phyloP scores from a whole-genome alignment of 2,329 filamentous ascomycete species.

The Phaeosphaeriaceae sp. region DNA sequence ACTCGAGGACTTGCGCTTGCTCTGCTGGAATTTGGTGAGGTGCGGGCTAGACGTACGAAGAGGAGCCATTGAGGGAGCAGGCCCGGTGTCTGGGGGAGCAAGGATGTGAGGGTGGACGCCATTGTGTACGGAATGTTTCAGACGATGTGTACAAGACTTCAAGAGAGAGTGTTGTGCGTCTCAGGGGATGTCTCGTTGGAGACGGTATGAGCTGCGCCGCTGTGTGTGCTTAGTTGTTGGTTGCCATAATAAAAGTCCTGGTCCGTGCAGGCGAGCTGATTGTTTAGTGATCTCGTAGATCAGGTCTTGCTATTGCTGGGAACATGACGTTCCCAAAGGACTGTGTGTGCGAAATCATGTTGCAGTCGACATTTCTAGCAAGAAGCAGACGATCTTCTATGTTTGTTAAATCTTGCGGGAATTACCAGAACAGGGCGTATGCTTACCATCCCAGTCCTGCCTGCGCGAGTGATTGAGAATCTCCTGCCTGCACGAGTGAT shows the following conservation, averaged over 20 bases:
- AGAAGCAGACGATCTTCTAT: too few species aligned
- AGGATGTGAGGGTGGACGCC: constrained; percentile 43
- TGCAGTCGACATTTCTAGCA: too few species aligned
- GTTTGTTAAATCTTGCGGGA: not conserved
- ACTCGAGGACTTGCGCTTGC: too few species aligned
- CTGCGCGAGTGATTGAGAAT: too few species aligned
- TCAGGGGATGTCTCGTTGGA: not conserved
- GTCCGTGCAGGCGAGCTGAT: not conserved
- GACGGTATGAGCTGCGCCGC: too few species aligned
- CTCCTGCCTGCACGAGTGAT: too few species aligned
- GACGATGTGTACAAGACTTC: not conserved
- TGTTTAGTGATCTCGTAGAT: not conserved
- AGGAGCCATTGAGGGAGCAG: constrained; percentile 70
- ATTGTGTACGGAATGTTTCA: constrained; percentile 24
- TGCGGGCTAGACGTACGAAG: constrained; percentile 57
- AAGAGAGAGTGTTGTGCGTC: not conserved
- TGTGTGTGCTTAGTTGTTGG: not conserved
- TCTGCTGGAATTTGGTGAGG: too few species aligned
- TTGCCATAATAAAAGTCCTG: not conserved
- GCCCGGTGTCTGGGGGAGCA: constrained; percentile 57
- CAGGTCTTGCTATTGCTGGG: not conserved
- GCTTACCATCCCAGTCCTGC: too few species aligned
- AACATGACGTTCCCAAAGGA: too few species aligned
- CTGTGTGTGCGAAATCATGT: too few species aligned
- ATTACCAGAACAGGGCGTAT: not conserved